These are phyloP conservation scores for Diaporthe eres DNA, from an alignment of 2,329 filamentous ascomycete species.

Conservation along the genomic window DNA sequence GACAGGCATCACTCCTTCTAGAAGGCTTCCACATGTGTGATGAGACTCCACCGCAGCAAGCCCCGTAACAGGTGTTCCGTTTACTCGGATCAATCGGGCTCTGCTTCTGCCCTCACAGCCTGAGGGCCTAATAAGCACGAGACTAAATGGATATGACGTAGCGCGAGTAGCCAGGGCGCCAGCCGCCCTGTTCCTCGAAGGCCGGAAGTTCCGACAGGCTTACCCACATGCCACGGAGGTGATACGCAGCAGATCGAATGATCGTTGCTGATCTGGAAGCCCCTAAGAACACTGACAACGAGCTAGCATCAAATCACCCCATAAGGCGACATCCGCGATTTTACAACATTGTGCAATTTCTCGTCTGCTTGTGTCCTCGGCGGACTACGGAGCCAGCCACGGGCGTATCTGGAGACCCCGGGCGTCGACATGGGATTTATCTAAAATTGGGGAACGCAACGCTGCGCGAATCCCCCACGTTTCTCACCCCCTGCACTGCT, in stretches of 20 bases:
- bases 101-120: constrained; percentile 23
- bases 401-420: constrained; percentile 3
- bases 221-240: constrained; percentile 25
- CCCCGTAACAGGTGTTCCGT: constrained; percentile 33
- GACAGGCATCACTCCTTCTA: constrained; percentile 41
- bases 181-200: constrained; percentile 11
- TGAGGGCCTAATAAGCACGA: constrained; percentile 3
- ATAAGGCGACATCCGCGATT: constrained; percentile 26
- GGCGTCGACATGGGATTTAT: constrained; percentile 18
- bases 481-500: neutral
- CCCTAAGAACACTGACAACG: neutral
- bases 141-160: constrained; percentile 38
- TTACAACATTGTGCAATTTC: constrained; percentile 9
- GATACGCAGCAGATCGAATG: constrained; percentile 20
- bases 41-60: constrained; percentile 39
- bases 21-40: constrained; percentile 39
- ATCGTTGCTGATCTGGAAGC: constrained; percentile 27
- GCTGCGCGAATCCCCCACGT: constrained; percentile 35
- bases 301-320: constrained; percentile 9
- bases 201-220: constrained; percentile 29
- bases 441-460: constrained; percentile 30
- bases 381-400: constrained; percentile 8
- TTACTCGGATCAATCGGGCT: constrained; percentile 38
- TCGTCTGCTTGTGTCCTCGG: neutral
- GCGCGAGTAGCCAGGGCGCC: constrained; percentile 1